phyloP scores from a whole-genome alignment of 1,284 basidiomycete species.

The Cutaneotrichosporon sp. region DNA sequence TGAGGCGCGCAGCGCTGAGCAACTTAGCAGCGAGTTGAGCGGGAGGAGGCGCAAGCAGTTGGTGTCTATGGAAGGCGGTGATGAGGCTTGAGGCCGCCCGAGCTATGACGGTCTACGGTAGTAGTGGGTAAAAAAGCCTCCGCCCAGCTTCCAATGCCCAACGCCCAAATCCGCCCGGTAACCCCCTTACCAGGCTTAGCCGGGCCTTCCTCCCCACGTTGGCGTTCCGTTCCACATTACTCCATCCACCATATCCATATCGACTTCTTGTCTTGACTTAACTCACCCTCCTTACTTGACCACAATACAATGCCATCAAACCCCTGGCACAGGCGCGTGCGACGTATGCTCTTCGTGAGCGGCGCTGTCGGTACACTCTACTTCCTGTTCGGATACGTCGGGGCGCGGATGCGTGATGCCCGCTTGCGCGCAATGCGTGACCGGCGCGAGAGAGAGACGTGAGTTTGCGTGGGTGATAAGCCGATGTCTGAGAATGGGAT shows the following conservation, averaged over 20 bases:
- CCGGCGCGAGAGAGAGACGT: conserved; percentile 40
- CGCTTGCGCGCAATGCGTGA: conserved; percentile 41
- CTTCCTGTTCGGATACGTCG: conserved; percentile 37
- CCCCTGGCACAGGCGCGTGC: conserved; percentile 38
- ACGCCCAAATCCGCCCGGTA: too few relatives aligned
- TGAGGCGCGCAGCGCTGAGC: too few relatives aligned
- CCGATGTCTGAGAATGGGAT: too few relatives aligned
- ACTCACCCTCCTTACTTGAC: too few relatives aligned
- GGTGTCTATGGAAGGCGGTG: too few relatives aligned
- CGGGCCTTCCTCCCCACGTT: background rate
- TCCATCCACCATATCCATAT: background rate
- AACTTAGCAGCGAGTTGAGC: too few relatives aligned
- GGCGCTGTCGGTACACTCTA: conserved; percentile 44
- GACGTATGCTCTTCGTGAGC: conserved; percentile 35
- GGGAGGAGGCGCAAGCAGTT: too few relatives aligned
- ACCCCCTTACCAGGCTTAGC: background rate
- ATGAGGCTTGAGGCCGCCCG: too few relatives aligned
- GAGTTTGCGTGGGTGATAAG: conserved; percentile 17
- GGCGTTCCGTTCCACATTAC: background rate
- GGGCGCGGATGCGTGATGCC: conserved; percentile 43
- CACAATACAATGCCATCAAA: conserved; percentile 7
- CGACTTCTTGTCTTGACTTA: background rate
- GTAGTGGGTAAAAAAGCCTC: too few relatives aligned
- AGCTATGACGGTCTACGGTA: too few relatives aligned
- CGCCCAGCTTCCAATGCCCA: too few relatives aligned